Base-by-base conservation (phyloP, 805 yeast genomes). In the Wickerhamiella slavikovae region DNA sequence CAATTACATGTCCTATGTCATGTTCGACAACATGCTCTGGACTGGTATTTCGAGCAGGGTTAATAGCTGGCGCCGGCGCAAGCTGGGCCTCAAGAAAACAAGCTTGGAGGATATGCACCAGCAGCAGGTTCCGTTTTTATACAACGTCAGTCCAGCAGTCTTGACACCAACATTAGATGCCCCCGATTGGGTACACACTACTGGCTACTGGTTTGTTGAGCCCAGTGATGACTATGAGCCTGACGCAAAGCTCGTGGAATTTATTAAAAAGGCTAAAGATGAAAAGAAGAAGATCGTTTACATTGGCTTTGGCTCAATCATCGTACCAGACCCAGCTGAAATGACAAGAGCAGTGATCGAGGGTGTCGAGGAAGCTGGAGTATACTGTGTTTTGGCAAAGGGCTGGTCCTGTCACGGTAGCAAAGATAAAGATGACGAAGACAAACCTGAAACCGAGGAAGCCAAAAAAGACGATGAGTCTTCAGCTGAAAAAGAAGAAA, bases 251-350 rank as follows among this genome's bases (percentile, higher is more conserved):
- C 51, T 85, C 24, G 36, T 51, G 0, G 55, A 57, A 5, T 85
- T 85, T 42, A 68, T 85, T 25, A 42, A 53, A 10, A 48, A 54
- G 28, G 94, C 95, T 0, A 55, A 60, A 28, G 42, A 44, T 1
- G 71, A 68, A 28, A 54, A 57, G 1, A 75, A 74, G 48, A 77
- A 76, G 44, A 41, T 85, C 17, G 92, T 82, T 0, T 85, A 85
- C 48, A 76, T 85, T 46, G 96, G 96, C 0, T 85, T 85, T 55
- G 96, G 96, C 0, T 80, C 94, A 0, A 85, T 85, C 48, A 93
- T 85, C 5, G 95, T 85, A 3, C 60, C 71, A 3, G 71, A 85
- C 47, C 83, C 95, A 1, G 63, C 59, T 27, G 74, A 69, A 31
- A 60, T 85, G 51, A 80, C 94, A 1, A 52, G 60, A 37, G 78